Conservation (phyloP, 2,329 filamentous ascomycete genomes). For the Hymenoscyphus albidus region DNA sequence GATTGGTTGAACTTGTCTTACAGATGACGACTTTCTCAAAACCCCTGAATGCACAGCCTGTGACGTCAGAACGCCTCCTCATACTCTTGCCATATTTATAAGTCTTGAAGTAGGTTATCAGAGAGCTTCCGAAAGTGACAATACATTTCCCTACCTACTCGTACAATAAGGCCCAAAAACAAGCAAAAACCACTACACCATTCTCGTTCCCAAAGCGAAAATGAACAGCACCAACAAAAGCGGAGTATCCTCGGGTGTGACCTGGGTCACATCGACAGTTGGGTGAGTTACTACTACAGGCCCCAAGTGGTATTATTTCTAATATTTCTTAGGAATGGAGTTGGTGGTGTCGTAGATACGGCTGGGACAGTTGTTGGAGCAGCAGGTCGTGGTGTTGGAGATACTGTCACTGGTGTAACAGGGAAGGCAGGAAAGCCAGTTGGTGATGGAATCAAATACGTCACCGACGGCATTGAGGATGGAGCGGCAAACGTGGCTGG, state of each 20-base stretch:
- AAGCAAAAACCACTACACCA: background rate
- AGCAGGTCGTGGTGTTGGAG: constrained; percentile 26
- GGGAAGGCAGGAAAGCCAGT: constrained; percentile 26
- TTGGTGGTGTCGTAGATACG: constrained; percentile 25
- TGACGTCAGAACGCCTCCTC: background rate
- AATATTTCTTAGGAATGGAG: constrained; percentile 16
- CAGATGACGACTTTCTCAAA: background rate
- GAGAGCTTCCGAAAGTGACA: background rate
- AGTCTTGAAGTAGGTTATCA: background rate
- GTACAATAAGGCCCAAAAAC: background rate
- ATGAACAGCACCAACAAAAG: constrained; percentile 9
- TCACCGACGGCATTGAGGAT: constrained; percentile 25
- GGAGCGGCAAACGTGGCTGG: constrained; percentile 24
- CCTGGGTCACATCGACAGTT: constrained; percentile 17
- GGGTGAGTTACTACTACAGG: constrained; percentile 8
- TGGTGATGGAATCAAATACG: constrained; percentile 27
- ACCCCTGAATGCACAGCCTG: background rate
- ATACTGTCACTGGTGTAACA: constrained; percentile 26
- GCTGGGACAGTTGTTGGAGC: constrained; percentile 26
- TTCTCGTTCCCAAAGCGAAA: background rate
- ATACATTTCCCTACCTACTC: background rate
- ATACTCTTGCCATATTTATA: background rate
- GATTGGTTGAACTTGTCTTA: background rate
- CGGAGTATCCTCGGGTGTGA: constrained; percentile 12
- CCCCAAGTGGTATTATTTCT: background rate